phyloP scores from a whole-genome alignment of 257 asterid genomes.

The Phtheirospermum japonicum region DNA sequence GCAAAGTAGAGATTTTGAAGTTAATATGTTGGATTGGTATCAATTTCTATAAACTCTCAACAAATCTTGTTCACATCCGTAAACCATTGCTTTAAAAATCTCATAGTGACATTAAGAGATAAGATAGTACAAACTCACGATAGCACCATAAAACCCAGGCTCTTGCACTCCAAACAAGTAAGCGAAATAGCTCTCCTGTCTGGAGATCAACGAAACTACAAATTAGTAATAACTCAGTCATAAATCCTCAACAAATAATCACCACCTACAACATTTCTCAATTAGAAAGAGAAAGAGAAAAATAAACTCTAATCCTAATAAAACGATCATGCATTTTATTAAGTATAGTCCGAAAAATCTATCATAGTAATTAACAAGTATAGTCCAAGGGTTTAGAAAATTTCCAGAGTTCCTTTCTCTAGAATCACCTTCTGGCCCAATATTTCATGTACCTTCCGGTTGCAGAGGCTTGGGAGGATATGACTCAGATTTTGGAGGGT shows the following conservation, averaged over 20 bases:
- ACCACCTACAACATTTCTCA: slow-evolving; percentile 12
- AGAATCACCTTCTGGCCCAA: slow-evolving; percentile 1
- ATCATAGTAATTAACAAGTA: background rate
- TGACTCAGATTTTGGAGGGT: background rate
- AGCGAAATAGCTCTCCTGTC: slow-evolving; percentile 98
- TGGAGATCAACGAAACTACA: slow-evolving; percentile 32
- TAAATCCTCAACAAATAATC: slow-evolving; percentile 17
- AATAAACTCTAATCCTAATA: background rate
- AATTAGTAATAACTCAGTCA: slow-evolving; percentile 27
- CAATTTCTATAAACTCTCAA: background rate
- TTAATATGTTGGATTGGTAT: slow-evolving; percentile 17
- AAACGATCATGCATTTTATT: background rate
- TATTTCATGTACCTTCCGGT: background rate
- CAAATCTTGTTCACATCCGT: slow-evolving; percentile 12
- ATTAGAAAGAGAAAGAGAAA: background rate
- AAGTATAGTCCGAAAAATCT: slow-evolving; percentile 1
- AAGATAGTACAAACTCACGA: slow-evolving; percentile 54
- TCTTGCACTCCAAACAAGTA: slow-evolving; percentile 96
- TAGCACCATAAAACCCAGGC: slow-evolving; percentile 94
- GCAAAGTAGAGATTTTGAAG: slow-evolving; percentile 7
- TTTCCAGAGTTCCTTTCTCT: background rate
- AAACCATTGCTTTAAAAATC: slow-evolving; percentile 9
- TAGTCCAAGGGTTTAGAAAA: background rate
- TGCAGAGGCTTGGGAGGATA: slow-evolving; percentile 8
- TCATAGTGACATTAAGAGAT: slow-evolving; percentile 18